phyloP scores from a whole-genome alignment of 495 filamentous ascomycete species.

The Gamarada debralockiae region DNA sequence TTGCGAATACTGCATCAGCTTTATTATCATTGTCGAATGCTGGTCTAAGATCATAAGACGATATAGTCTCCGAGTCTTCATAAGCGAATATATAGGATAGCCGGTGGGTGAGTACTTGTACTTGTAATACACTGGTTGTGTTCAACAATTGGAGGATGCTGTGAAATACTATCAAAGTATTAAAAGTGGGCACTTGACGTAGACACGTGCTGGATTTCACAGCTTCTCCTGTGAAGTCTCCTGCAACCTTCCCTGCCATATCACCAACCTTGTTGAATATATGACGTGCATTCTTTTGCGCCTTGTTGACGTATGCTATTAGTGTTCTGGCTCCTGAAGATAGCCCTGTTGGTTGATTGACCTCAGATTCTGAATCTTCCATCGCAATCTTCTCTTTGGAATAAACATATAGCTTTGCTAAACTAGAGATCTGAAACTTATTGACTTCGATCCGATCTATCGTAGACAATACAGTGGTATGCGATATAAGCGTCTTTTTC shows the following conservation, averaged over 20 bases:
- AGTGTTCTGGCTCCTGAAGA: constrained; percentile 66
- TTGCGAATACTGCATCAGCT: constrained; percentile 83
- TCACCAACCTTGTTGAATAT: constrained; percentile 80
- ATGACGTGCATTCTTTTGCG: constrained; percentile 65
- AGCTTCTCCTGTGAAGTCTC: constrained; percentile 86
- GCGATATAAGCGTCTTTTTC: no score
- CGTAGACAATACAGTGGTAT: no score
- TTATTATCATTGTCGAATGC: constrained; percentile 86
- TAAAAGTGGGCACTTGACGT: constrained; percentile 57
- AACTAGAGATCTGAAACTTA: constrained; percentile 78
- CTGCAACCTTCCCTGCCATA: constrained; percentile 84
- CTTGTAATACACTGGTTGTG: constrained; percentile 70
- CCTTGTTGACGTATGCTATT: constrained; percentile 58
- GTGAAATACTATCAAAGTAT: constrained; percentile 6
- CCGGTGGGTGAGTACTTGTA: constrained; percentile 83
- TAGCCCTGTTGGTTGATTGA: constrained; percentile 35
- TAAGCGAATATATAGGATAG: constrained; percentile 87
- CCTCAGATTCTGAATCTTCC: constrained; percentile 68
- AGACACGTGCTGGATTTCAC: constrained; percentile 75
- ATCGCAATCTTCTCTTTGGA: constrained; percentile 70
- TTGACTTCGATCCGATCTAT: constrained; percentile 91
- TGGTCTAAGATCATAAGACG: constrained; percentile 67
- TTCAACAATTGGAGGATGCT: constrained; percentile 64
- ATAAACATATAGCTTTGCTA: constrained; percentile 78
- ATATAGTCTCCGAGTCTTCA: constrained; percentile 71